Percentiles rank a stretch among this genome's conserved stretches.
These are phyloP conservation scores for Talaromyces atroroseus DNA, from an alignment of 2,329 filamentous ascomycete species.

Conservation along the genomic window DNA sequence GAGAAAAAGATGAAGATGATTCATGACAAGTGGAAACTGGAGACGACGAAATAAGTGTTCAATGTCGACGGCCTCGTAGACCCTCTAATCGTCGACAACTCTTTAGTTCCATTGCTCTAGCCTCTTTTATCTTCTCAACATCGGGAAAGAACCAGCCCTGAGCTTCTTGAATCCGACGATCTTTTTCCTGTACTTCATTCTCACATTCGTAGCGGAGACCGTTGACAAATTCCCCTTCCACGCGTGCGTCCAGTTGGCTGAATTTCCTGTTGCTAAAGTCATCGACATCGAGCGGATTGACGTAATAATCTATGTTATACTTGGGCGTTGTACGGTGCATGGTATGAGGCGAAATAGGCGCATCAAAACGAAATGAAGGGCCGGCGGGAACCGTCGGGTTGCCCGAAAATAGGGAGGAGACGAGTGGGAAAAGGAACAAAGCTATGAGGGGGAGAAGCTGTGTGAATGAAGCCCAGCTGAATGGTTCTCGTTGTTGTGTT, in stretches of 20 bases:
- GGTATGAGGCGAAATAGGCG: constrained; percentile 65
- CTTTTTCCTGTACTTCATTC: constrained; percentile 60
- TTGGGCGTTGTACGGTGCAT: constrained; percentile 64
- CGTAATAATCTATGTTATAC: constrained; percentile 74
- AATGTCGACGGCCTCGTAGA: constrained; percentile 32
- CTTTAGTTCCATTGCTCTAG: constrained; percentile 56
- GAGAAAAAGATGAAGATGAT: constrained; percentile 4
- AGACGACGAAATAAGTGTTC: background rate
- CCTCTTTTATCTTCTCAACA: constrained; percentile 68
- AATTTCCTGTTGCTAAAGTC: constrained; percentile 66
- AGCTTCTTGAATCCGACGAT: constrained; percentile 67
- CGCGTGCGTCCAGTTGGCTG: constrained; percentile 66
- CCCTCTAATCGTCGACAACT: constrained; percentile 54
- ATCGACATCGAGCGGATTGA: constrained; percentile 72
- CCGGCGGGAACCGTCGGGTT: constrained; percentile 50
- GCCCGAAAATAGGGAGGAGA: constrained; percentile 69
- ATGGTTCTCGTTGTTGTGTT: constrained; percentile 39
- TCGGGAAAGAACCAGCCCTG: constrained; percentile 85
- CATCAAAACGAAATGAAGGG: constrained; percentile 72
- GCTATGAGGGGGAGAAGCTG: constrained; percentile 83
- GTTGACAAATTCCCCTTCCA: constrained; percentile 67
- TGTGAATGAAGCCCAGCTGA: constrained; percentile 53
- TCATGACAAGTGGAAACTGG: constrained; percentile 5
- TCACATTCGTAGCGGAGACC: constrained; percentile 68
- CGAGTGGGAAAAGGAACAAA: constrained; percentile 77